Conservation (phyloP, 2,329 filamentous ascomycete species). For the Fusarium devonianum region DNA sequence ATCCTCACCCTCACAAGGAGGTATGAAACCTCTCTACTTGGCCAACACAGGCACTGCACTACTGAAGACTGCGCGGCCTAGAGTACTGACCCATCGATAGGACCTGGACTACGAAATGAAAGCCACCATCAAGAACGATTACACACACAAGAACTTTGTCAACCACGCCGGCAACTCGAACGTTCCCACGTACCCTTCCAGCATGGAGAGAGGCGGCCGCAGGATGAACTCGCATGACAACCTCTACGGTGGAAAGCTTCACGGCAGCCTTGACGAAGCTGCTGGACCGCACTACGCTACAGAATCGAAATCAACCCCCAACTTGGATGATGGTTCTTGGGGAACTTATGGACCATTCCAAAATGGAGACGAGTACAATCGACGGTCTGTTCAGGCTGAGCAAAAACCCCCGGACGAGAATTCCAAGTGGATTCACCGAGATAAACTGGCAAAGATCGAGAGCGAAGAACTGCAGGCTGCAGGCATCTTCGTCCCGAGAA, state of each 20-base stretch:
- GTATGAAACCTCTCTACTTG: constrained; percentile 43
- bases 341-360: constrained; percentile 24
- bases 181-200: constrained; percentile 35
- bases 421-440: constrained; percentile 85
- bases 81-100: constrained; percentile 31
- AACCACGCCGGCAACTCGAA: constrained; percentile 40
- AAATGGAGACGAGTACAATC: constrained; percentile 38
- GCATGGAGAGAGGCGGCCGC: constrained; percentile 42
- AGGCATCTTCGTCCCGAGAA: constrained; percentile 68
- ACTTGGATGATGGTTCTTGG: constrained; percentile 34
- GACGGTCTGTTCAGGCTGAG: constrained; percentile 40
- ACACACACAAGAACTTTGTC: constrained; percentile 24
- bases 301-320: constrained; percentile 38
- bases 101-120: constrained; percentile 31
- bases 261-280: constrained; percentile 35
- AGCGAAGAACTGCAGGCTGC: constrained; percentile 81
- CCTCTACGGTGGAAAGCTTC: constrained; percentile 36
- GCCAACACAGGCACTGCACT: neutral
- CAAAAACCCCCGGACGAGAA: constrained; percentile 58
- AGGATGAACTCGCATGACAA: constrained; percentile 50
- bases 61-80: neutral
- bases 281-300: constrained; percentile 31
- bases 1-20: constrained; percentile 46
- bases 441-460: constrained; percentile 84
- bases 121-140: constrained; percentile 25